Base-by-base conservation (phyloP, 192 early-diverging fungal species). In the Linnemannia exigua region DNA sequence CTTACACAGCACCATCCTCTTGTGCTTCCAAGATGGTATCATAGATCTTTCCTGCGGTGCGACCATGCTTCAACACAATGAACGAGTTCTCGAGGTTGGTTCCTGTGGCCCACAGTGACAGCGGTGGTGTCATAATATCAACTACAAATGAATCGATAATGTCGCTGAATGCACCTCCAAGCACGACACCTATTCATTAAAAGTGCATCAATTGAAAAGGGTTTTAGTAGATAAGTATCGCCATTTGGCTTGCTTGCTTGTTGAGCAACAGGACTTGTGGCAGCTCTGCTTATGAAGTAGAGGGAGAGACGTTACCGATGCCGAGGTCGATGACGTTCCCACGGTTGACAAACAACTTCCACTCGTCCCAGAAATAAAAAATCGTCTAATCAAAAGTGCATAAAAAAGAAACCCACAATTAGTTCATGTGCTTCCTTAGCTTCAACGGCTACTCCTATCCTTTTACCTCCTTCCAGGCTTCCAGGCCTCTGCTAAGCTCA, bases 21-120 rank as follows among this genome's bases (percentile, higher is more conserved):
- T 89, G 88, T 44, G 88, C 88, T 54, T 89, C 88, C 41, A 69
- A 44, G n/a, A 81, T 82, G 2, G 88, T 89, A 33, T 48, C 35
- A 50, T 89, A 89, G 0, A 36, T 38, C 35, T 51, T 79, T 17
- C 33, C 70, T 1, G 72, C 77, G 2, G 77, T 82, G 46, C 48
- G 22, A 22, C 88, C 88, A 22, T 72, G 88, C 41, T 66, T 81
- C 36, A 89, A 54, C 22, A 89, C 68, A 80, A 89, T 76, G 38
- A 89, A 89, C 44, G 74, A 89, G 54, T 89, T 83, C 79, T 83
- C 88, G n/a, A 89, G 81, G 37, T 89, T 86, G 36, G 88, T 74
- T n/a, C 82, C 87, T 67, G 71, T 48, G 14, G 82, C 82, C 82
- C 82, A 84, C 8, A 84, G 67, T 22, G 82, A 84, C 28, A 89